These are phyloP conservation scores for Coccomyxa sp. DNA, from an alignment of 139 green algal genomes.

Conservation along the genomic window DNA sequence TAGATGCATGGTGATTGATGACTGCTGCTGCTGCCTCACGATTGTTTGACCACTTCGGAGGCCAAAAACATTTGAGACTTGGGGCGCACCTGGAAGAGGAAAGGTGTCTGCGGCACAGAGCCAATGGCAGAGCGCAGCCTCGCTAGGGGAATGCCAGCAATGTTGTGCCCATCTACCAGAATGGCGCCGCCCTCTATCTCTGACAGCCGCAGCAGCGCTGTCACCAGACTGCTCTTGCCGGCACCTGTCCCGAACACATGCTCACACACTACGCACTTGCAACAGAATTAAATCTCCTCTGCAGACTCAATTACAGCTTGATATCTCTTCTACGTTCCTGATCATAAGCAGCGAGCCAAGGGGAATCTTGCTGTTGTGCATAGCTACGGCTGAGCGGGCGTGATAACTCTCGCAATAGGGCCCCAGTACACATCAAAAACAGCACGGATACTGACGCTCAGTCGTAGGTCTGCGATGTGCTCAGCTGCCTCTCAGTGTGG, in stretches of 20 bases:
- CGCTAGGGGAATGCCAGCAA: conserved; percentile 21
- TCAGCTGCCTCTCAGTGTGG: too few species aligned
- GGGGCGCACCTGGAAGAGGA: conserved; percentile 51
- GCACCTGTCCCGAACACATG: conserved; percentile 23
- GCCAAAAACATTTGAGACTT: too few species aligned
- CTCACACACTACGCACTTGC: not conserved
- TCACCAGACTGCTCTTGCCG: conserved; percentile 64
- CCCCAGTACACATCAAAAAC: too few species aligned
- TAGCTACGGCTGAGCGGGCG: too few species aligned
- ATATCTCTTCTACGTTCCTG: not conserved
- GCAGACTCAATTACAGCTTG: not conserved
- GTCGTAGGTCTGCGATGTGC: too few species aligned
- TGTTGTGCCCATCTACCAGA: conserved; percentile 37
- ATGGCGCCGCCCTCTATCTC: conserved; percentile 35
- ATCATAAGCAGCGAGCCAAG: too few species aligned
- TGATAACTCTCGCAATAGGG: too few species aligned
- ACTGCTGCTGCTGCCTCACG: too few species aligned
- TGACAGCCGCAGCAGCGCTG: conserved; percentile 51
- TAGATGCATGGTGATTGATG: too few species aligned
- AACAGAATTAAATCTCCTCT: not conserved
- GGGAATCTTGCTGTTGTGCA: too few species aligned
- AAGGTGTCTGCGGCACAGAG: conserved; percentile 58
- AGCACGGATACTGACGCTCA: too few species aligned
- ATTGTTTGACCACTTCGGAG: too few species aligned
- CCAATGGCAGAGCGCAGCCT: conserved; percentile 37